Percentiles rank a stretch among this genome's conserved stretches.
phyloP scores from a whole-genome alignment of 2,329 filamentous ascomycete genomes.

The Hypoxylon sp. region DNA sequence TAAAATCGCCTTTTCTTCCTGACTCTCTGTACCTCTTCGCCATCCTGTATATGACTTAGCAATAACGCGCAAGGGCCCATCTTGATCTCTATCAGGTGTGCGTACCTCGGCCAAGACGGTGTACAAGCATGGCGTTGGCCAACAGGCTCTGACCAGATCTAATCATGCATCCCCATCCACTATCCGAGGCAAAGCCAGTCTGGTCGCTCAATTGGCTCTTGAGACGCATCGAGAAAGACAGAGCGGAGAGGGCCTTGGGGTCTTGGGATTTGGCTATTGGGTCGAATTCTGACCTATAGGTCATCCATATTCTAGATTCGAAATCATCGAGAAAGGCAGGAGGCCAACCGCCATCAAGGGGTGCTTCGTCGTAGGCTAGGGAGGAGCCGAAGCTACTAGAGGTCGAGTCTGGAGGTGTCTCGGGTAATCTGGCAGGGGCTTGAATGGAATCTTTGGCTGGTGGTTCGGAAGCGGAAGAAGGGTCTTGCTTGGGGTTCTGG shows the following conservation, averaged over 20 bases:
- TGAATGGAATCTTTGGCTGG: slow-evolving; percentile 36
- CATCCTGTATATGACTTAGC: slow-evolving; percentile 69
- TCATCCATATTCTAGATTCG: slow-evolving; percentile 95
- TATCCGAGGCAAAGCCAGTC: slow-evolving; percentile 89
- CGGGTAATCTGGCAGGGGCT: slow-evolving; percentile 55
- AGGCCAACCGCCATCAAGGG: slow-evolving; percentile 79
- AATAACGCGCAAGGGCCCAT: slow-evolving; percentile 9
- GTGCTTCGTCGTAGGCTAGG: slow-evolving; percentile 63
- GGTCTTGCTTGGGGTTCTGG: slow-evolving; percentile 41
- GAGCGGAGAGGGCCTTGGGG: slow-evolving; percentile 76
- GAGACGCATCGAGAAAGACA: slow-evolving; percentile 88
- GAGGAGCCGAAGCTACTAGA: slow-evolving; percentile 69
- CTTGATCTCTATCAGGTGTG: slow-evolving; percentile 3
- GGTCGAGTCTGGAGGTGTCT: slow-evolving; percentile 65
- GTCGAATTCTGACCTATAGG: slow-evolving; percentile 89
- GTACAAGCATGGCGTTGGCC: slow-evolving; percentile 83
- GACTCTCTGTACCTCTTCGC: slow-evolving; percentile 73
- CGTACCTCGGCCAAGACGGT: slow-evolving; percentile 84
- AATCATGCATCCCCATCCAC: slow-evolving; percentile 99
- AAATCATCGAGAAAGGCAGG: slow-evolving; percentile 90
- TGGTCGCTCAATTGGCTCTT: slow-evolving; percentile 85
- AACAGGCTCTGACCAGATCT: slow-evolving; percentile 93
- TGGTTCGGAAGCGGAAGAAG: slow-evolving; percentile 35
- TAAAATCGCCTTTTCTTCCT: slow-evolving; percentile 79
- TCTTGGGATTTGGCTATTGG: slow-evolving; percentile 85